Base-by-base conservation (phyloP, 2,329 filamentous ascomycete species). In the Helotiales sp. region DNA sequence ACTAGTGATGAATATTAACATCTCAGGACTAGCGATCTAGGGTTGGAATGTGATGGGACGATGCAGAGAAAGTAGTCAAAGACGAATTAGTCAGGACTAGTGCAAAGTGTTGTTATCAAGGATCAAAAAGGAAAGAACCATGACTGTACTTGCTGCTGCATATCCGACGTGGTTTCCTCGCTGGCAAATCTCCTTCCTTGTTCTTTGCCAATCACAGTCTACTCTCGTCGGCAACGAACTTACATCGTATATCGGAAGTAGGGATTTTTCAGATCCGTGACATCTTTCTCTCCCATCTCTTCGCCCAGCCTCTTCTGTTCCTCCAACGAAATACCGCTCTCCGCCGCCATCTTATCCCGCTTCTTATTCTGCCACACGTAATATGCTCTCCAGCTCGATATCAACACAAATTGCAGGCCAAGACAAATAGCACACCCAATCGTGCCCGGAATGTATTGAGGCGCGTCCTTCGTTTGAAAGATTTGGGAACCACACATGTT, bases 401-500 rank as follows among this genome's bases (percentile, higher is more conserved):
- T 54, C 19, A 52, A 24, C 12, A 55, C 33, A 46, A 57, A 57
- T 19, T 57, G 54, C 9, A 33, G 29, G 1, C 60, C 57, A 6
- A 59, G 30, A 52, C 54, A 62, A 17, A 59, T 30, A 17, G 52
- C 55, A 19, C 44, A 49, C 3, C 57, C 57, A 25, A 59, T 56
- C n/a, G 57, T 62, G 2, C 62, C 54, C 3, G 55, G 48, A 13
- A 75, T 76, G 62, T 88, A 88, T 8, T 71, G 66, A 0, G 85
- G 86, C 0, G 82, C 80, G 48, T 87, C 81, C 9, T 75, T 74
- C 12, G 77, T 73, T 61, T 75, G 77, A 72, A 88, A 88, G 0
- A 88, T 75, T 1, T 88, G 70, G 0, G 84, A 85, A 0, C 85
- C 87, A 64, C 88, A 76, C 57, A 89, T 87, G 67, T 88, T 88